Evolutionary conservation across 371 early-diverging fungal species (phyloP).

Genomic region (Apophysomyces sp.): DNA sequence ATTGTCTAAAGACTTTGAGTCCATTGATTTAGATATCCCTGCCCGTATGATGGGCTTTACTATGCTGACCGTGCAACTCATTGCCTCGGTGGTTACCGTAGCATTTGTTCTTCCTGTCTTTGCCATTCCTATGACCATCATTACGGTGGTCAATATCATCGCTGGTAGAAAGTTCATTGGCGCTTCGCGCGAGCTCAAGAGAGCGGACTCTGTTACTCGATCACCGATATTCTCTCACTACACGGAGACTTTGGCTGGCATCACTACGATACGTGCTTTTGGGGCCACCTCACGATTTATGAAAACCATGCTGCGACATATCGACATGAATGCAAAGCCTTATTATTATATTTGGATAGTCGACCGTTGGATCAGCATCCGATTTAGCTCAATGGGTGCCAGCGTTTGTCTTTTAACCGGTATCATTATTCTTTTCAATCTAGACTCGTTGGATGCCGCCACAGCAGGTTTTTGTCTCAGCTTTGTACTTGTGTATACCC

Average conservation of each 20-base stretch:
- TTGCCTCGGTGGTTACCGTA: background rate
- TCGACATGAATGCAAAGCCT: slow-evolving; percentile 61
- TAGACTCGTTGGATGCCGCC: slow-evolving; percentile 52
- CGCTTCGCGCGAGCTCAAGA: slow-evolving; percentile 7
- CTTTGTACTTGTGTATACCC: slow-evolving; percentile 69
- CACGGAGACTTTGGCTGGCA: slow-evolving; percentile 10
- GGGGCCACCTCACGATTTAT: slow-evolving; percentile 51
- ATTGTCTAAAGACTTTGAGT: slow-evolving; percentile 6
- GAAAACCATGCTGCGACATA: slow-evolving; percentile 32
- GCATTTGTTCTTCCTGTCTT: background rate
- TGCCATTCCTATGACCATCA: slow-evolving; percentile 9
- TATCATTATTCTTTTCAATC: slow-evolving; percentile 36
- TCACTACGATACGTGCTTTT: slow-evolving; percentile 40
- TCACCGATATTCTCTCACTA: slow-evolving; percentile 4
- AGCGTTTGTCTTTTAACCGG: slow-evolving; percentile 62
- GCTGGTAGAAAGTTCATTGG: background rate
- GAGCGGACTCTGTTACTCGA: slow-evolving; percentile 3
- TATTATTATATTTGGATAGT: slow-evolving; percentile 66
- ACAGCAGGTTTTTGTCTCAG: slow-evolving; percentile 70
- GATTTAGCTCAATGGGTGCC: slow-evolving; percentile 63
- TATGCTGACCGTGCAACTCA: background rate
- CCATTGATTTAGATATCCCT: background rate
- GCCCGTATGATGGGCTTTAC: background rate
- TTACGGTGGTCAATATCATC: slow-evolving; percentile 14
- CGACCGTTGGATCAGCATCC: slow-evolving; percentile 74